These are phyloP conservation scores for Emydomyces testavorans DNA, from an alignment of 2,329 filamentous ascomycete genomes.

Conservation along the genomic window DNA sequence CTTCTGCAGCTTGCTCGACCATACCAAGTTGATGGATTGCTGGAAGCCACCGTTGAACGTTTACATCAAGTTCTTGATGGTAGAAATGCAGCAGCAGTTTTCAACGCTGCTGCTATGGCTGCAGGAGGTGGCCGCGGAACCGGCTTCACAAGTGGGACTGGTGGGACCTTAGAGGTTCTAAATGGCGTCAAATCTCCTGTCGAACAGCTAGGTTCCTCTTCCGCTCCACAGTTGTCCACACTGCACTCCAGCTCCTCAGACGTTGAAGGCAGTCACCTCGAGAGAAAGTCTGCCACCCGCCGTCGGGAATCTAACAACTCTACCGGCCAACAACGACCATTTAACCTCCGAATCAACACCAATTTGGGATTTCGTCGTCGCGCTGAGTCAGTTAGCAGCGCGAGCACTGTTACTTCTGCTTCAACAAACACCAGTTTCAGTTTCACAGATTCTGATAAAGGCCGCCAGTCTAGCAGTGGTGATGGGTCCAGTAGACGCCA, in stretches of 20 bases:
- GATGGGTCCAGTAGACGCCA: constrained; percentile 31
- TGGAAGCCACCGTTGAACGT: constrained; percentile 85
- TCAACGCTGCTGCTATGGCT: constrained; percentile 97
- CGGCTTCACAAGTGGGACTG: constrained; percentile 50
- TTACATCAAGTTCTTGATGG: constrained; percentile 83
- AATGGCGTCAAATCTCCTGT: constrained; percentile 26
- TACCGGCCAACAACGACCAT: constrained; percentile 13
- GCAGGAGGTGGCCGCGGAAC: constrained; percentile 83
- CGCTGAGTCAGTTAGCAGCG: constrained; percentile 32
- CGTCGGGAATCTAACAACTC: constrained; percentile 13
- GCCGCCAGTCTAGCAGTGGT: constrained; percentile 23
- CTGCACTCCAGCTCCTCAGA: constrained; percentile 32
- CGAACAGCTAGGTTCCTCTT: constrained; percentile 14
- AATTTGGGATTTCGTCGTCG: constrained; percentile 26
- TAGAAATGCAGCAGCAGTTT: constrained; percentile 88
- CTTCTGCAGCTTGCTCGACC: constrained; percentile 85
- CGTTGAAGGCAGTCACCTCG: constrained; percentile 21
- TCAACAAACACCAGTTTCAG: constrained; percentile 31
- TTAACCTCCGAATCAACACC: constrained; percentile 32
- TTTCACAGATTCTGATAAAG: constrained; percentile 28
- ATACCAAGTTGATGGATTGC: constrained; percentile 81
- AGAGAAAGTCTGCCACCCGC: constrained; percentile 19
- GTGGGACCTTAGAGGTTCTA: constrained; percentile 34
- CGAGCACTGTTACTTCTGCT: constrained; percentile 30
- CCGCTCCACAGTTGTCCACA: constrained; percentile 8